phyloP scores from a whole-genome alignment of 139 green algal species.

The Medakamo hakoo region DNA sequence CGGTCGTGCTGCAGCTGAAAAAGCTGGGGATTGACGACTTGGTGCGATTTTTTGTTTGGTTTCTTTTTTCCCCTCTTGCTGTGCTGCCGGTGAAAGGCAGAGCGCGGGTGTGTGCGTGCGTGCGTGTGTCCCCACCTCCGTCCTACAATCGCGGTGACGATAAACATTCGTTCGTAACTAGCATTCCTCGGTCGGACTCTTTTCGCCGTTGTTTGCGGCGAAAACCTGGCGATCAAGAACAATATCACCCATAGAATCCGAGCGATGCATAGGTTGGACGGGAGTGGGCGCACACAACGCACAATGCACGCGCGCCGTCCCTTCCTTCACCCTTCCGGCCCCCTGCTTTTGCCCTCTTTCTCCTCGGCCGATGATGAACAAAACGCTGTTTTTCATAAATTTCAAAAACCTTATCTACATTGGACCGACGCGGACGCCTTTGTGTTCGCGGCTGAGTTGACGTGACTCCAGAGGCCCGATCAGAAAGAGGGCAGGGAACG shows the following conservation, averaged over 20 bases:
- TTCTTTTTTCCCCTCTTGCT: constrained; percentile 1
- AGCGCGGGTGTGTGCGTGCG: neutral
- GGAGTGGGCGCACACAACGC: no score
- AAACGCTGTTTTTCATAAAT: constrained; percentile 1
- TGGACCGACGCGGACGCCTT: constrained; percentile 29
- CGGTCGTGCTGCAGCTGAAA: constrained; percentile 95
- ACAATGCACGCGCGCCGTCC: no score
- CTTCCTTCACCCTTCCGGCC: neutral
- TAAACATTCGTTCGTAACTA: constrained; percentile 12
- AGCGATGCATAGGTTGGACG: constrained; percentile 7
- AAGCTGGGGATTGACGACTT: constrained; percentile 99
- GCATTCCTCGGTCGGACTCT: constrained; percentile 64
- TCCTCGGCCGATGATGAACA: neutral
- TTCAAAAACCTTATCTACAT: constrained; percentile 37
- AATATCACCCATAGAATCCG: constrained; percentile 55
- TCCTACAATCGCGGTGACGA: constrained; percentile 16
- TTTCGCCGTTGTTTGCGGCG: neutral
- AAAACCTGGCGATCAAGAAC: constrained; percentile 15
- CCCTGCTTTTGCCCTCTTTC: neutral
- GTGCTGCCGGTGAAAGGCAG: neutral
- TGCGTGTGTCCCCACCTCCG: neutral
- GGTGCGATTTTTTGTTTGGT: constrained; percentile 30
- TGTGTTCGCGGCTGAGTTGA: constrained; percentile 24
- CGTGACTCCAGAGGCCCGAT: constrained; percentile 7
- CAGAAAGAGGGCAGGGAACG: no score